Percentiles rank a stretch among this genome's conserved stretches.
These are phyloP conservation scores for Tylopilus sp. DNA, from an alignment of 1,284 basidiomycete genomes.

Conservation along the genomic window DNA sequence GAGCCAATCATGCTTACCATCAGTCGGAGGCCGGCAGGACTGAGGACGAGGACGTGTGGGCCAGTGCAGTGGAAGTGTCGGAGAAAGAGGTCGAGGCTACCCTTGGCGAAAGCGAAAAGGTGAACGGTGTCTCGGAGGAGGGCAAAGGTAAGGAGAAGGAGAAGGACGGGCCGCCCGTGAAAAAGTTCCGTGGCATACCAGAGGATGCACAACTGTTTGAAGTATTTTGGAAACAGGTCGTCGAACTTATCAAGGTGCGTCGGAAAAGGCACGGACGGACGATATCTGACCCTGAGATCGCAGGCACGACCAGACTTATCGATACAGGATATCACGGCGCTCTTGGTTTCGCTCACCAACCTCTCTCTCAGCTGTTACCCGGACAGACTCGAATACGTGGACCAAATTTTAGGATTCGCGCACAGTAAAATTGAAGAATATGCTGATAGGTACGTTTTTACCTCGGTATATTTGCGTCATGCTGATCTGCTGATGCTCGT, in stretches of 20 bases:
- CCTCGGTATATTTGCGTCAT: not conserved
- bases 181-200: slow-evolving; percentile 89
- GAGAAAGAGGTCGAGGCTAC: slow-evolving; percentile 29
- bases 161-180: slow-evolving; percentile 39
- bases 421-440: slow-evolving; percentile 83
- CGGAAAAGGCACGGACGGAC: not conserved
- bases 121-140: slow-evolving; percentile 36
- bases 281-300: not conserved
- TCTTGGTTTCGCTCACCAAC: slow-evolving; percentile 90
- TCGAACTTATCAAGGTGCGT: slow-evolving; percentile 87
- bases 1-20: slow-evolving; percentile 45
- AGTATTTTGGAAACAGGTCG: slow-evolving; percentile 98
- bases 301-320: slow-evolving; percentile 92
- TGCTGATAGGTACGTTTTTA: slow-evolving; percentile 59
- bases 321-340: slow-evolving; percentile 92
- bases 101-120: slow-evolving; percentile 22
- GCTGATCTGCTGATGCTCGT: not conserved
- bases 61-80: slow-evolving; percentile 28
- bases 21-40: slow-evolving; percentile 6
- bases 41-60: slow-evolving; percentile 36
- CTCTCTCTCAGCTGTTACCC: slow-evolving; percentile 94
- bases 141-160: slow-evolving; percentile 48
- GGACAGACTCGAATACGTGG: slow-evolving; percentile 90
- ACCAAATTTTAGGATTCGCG: slow-evolving; percentile 88
- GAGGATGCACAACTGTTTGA: slow-evolving; percentile 92